Percentiles rank a stretch among this genome's conserved stretches.
Conservation (phyloP, 2,329 filamentous ascomycete species). For the Mycosphaerella arachidis region DNA sequence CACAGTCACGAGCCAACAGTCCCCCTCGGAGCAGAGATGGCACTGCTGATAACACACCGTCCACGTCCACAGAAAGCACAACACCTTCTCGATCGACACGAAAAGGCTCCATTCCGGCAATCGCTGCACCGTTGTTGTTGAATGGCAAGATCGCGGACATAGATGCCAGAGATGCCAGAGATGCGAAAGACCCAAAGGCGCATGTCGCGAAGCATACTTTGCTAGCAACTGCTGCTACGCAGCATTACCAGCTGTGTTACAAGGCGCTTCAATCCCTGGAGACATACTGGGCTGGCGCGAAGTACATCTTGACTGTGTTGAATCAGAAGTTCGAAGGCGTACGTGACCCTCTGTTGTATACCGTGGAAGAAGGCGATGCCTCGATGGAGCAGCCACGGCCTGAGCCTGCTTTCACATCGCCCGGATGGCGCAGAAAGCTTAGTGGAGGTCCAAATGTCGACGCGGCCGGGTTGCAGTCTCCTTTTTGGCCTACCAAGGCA, state of each 20-base stretch:
- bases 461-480: constrained; percentile 12
- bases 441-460: constrained; percentile 41
- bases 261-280: constrained; percentile 77
- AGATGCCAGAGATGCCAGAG: too few species aligned
- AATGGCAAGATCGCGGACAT: constrained; percentile 11
- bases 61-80: constrained; percentile 8
- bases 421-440: constrained; percentile 48
- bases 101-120: constrained; percentile 13
- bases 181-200: constrained; percentile 29
- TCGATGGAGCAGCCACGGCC: constrained; percentile 52
- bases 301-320: constrained; percentile 79
- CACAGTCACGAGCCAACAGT: constrained; percentile 48
- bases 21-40: constrained; percentile 34
- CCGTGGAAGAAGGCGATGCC: constrained; percentile 71
- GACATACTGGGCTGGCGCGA: constrained; percentile 78
- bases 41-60: constrained; percentile 8
- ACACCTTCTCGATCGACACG: constrained; percentile 8
- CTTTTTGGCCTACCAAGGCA: constrained; percentile 21
- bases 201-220: constrained; percentile 63
- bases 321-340: constrained; percentile 86
- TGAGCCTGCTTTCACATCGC: constrained; percentile 48
- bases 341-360: constrained; percentile 65
- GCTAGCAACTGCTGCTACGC: constrained; percentile 73
- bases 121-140: constrained; percentile 4
- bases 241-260: constrained; percentile 84